These are phyloP conservation scores for Berberis vulgaris DNA, from an alignment of 164 flowering plant species.

Conservation along the genomic window DNA sequence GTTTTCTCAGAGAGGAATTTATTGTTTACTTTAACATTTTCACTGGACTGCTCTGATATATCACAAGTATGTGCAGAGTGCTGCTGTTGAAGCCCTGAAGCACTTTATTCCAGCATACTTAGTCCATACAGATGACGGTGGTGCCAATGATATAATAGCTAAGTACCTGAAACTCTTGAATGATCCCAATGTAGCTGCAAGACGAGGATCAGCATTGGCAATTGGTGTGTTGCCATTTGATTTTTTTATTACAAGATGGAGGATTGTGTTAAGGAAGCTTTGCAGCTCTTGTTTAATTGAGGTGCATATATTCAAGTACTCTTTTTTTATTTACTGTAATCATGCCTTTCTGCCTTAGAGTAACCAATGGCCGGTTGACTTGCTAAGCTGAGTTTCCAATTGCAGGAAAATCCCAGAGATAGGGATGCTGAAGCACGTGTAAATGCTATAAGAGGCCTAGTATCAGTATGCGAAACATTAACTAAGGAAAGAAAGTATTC, in stretches of 20 bases:
- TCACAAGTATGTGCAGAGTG: constrained; percentile 33
- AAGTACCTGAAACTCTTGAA: constrained; percentile 60
- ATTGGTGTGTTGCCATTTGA: constrained; percentile 69
- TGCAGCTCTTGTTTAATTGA: constrained; percentile 62
- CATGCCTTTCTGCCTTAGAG: background rate
- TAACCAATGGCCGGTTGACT: background rate
- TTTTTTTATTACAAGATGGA: constrained; percentile 57
- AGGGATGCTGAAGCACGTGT: constrained; percentile 97
- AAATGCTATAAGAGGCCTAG: constrained; percentile 84
- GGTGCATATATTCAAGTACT: constrained; percentile 28
- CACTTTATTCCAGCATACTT: constrained; percentile 55
- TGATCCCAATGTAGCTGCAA: constrained; percentile 78
- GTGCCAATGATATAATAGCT: constrained; percentile 26
- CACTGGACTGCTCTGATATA: background rate
- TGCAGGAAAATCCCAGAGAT: constrained; percentile 76
- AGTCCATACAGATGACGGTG: constrained; percentile 17
- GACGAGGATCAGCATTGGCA: constrained; percentile 93
- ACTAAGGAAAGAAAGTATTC: constrained; percentile 24
- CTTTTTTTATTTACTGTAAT: constrained; percentile 3
- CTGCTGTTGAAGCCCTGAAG: constrained; percentile 79
- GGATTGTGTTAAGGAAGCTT: constrained; percentile 57
- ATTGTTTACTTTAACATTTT: background rate
- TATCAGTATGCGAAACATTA: constrained; percentile 78
- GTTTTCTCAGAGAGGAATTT: background rate
- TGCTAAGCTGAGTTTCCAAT: constrained; percentile 2